A percentile compares a stretch with the other conserved stretches of the same genome.
Conservation (phyloP, 2,329 filamentous ascomycete species). For the Aspergillus awamori region DNA sequence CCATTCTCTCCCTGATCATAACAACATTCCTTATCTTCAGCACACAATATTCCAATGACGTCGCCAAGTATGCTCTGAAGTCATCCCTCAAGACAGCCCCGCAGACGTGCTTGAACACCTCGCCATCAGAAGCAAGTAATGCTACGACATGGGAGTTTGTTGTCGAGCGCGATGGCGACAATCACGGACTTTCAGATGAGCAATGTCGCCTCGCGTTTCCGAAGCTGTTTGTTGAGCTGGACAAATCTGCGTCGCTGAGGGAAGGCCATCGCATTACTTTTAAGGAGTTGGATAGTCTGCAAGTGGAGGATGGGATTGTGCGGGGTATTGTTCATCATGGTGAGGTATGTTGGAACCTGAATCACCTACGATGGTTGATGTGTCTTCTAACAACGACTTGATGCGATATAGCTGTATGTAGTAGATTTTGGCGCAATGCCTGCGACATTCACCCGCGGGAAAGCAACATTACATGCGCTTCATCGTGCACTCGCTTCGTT, state of each 20-base stretch:
- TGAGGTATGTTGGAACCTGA: conserved; percentile 32
- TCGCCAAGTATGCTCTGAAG: conserved; percentile 29
- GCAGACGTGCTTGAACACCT: conserved; percentile 7
- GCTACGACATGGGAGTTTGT: conserved; percentile 37
- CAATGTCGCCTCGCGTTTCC: conserved; percentile 47
- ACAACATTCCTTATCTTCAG: conserved; percentile 33
- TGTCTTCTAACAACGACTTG: background rate
- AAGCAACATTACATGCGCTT: conserved; percentile 51
- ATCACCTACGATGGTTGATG: background rate
- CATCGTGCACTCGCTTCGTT: conserved; percentile 51
- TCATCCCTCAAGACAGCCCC: conserved; percentile 6
- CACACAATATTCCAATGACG: conserved; percentile 19
- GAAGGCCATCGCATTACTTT: conserved; percentile 31
- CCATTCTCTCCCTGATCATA: conserved; percentile 28
- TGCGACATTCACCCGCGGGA: conserved; percentile 39
- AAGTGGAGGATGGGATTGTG: conserved; percentile 40
- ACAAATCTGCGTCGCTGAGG: conserved; percentile 33
- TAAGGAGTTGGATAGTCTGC: conserved; percentile 38
- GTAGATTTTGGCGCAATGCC: conserved; percentile 39
- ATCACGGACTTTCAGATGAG: conserved; percentile 40
- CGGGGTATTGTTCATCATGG: conserved; percentile 41
- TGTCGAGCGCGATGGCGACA: conserved; percentile 37
- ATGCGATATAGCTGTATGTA: conserved; percentile 37
- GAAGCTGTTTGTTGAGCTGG: conserved; percentile 42
- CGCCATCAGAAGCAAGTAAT: background rate